phyloP scores from a whole-genome alignment of 805 yeast genomes.

The Yarrowia divulgata region DNA sequence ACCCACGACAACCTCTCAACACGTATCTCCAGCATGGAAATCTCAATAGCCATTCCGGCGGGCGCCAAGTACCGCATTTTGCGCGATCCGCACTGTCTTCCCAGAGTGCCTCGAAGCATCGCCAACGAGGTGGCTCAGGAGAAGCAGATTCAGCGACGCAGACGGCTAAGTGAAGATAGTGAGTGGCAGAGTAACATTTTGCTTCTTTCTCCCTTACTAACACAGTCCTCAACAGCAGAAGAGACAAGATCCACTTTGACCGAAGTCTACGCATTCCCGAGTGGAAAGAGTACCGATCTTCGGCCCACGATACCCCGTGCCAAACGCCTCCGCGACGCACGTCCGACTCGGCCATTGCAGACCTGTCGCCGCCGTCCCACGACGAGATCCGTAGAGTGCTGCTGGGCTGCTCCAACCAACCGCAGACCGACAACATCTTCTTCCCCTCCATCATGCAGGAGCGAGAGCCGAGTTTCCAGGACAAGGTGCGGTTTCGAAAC shows the following conservation, averaged over 20 bases:
- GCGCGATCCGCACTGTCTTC: slow-evolving; percentile 45
- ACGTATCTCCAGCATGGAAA: slow-evolving; percentile 16
- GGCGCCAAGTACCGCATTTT: slow-evolving; percentile 46
- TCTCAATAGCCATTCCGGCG: slow-evolving; percentile 42
- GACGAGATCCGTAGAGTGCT: slow-evolving; percentile 14
- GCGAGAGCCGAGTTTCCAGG: slow-evolving; percentile 10
- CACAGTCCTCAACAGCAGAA: slow-evolving; percentile 18
- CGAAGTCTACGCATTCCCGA: slow-evolving; percentile 29
- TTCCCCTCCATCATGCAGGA: slow-evolving; percentile 10
- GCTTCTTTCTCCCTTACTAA: too few species aligned
- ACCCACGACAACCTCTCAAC: too few species aligned
- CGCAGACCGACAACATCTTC: slow-evolving; percentile 18
- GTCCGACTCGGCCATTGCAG: slow-evolving; percentile 21
- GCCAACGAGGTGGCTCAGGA: slow-evolving; percentile 41
- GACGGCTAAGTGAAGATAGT: slow-evolving; percentile 42
- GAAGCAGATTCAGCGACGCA: slow-evolving; percentile 43
- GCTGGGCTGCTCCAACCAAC: background rate
- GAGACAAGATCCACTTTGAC: slow-evolving; percentile 32
- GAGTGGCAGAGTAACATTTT: too few species aligned
- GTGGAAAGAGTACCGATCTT: slow-evolving; percentile 26
- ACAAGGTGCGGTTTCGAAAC: slow-evolving; percentile 35
- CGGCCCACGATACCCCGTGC: slow-evolving; percentile 16
- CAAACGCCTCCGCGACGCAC: slow-evolving; percentile 18
- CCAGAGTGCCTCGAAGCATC: slow-evolving; percentile 43
- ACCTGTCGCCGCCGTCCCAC: slow-evolving; percentile 15